A percentile compares a stretch with the other conserved stretches of the same genome.
Conservation (phyloP, 495 filamentous ascomycete species). For the Chaetomidium leptoderma region DNA sequence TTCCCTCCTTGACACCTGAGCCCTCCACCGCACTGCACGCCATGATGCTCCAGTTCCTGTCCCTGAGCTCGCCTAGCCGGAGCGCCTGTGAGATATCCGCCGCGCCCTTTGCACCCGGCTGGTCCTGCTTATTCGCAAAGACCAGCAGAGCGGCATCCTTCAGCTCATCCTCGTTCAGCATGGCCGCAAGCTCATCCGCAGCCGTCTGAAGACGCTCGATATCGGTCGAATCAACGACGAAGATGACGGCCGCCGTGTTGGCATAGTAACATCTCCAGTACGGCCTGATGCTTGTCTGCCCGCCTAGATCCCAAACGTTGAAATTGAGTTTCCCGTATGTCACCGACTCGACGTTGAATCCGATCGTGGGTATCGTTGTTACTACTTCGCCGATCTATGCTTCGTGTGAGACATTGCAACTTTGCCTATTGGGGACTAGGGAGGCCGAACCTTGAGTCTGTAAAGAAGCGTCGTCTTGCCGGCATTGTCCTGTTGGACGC, state of each 20-base stretch:
- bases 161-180: conserved; percentile 95
- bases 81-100: conserved; percentile 94
- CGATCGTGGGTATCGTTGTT: conserved; percentile 97
- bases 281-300: conserved; percentile 92
- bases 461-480: conserved; percentile 97
- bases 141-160: conserved; percentile 88
- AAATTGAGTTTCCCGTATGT: conserved; percentile 97
- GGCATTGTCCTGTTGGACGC: conserved; percentile 77
- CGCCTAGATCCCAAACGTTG: conserved; percentile 97
- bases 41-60: conserved; percentile 98
- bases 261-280: conserved; percentile 99
- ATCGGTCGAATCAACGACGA: conserved; percentile 97
- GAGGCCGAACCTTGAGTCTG: conserved; percentile 72
- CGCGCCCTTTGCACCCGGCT: conserved; percentile 92
- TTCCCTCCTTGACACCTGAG: conserved; percentile 87
- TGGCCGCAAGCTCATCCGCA: conserved; percentile 84
- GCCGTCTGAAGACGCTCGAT: conserved; percentile 90
- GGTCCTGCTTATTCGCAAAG: conserved; percentile 99
- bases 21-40: conserved; percentile 95
- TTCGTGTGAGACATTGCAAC: conserved; percentile 4
- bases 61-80: conserved; percentile 80
- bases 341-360: conserved; percentile 98
- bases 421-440: not conserved
- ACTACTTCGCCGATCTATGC: conserved; percentile 93
- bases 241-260: conserved; percentile 98